A percentile compares a stretch with the other conserved stretches of the same genome.
Conservation (phyloP, 139 green algal genomes). For the Chlamydomonas sp. region DNA sequence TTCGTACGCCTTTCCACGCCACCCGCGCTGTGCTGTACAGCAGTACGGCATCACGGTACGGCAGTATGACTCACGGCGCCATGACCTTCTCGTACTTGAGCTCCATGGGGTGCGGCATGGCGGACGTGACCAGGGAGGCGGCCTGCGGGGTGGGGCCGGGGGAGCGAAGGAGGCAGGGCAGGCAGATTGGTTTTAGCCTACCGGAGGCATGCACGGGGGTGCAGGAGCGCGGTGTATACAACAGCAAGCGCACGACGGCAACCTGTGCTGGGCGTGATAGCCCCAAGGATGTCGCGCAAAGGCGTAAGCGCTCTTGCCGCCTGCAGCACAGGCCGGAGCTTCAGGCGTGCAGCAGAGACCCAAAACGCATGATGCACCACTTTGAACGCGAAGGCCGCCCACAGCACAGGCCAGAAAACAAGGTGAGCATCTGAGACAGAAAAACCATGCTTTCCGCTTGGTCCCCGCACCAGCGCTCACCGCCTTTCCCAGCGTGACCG, state of each 20-base stretch:
- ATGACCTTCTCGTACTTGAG: constrained; percentile 78
- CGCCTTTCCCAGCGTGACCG: constrained; percentile 48
- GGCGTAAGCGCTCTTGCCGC: too few relatives aligned
- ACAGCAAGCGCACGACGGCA: too few relatives aligned
- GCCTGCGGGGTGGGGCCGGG: neutral
- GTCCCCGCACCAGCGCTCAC: neutral
- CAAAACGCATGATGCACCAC: neutral
- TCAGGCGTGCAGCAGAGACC: neutral
- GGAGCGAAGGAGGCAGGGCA: neutral
- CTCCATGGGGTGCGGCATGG: constrained; percentile 56
- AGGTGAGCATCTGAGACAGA: too few relatives aligned
- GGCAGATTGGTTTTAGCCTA: too few relatives aligned
- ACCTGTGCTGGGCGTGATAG: too few relatives aligned
- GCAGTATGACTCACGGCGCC: constrained; percentile 17
- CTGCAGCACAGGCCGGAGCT: neutral
- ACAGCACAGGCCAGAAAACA: neutral
- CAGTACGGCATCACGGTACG: too few relatives aligned
- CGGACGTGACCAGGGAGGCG: neutral
- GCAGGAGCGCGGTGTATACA: too few relatives aligned
- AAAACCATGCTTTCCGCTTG: too few relatives aligned
- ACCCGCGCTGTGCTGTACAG: too few relatives aligned
- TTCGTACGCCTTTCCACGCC: too few relatives aligned
- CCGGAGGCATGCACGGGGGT: too few relatives aligned
- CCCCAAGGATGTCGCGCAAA: too few relatives aligned
- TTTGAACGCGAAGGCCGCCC: neutral